phyloP scores from a whole-genome alignment of 2,329 filamentous ascomycete species.

The Pestalotiopsis sp. region DNA sequence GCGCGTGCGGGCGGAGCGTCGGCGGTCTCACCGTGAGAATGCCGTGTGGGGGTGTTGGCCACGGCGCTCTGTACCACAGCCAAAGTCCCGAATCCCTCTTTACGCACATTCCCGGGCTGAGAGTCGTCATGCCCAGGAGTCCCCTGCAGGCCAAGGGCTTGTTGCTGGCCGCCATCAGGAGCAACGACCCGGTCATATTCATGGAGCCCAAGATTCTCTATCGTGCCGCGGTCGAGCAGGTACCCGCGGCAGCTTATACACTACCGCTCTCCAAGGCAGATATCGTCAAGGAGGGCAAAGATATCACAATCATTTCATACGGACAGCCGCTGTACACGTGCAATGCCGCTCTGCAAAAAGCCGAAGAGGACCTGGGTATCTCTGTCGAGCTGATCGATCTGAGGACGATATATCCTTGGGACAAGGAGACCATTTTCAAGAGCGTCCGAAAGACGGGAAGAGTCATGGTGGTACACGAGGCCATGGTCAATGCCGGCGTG shows the following conservation, averaged over 20 bases:
- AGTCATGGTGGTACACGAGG: slow-evolving; percentile 87
- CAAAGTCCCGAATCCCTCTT: slow-evolving; percentile 89
- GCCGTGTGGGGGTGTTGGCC: slow-evolving; percentile 87
- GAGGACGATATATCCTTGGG: slow-evolving; percentile 89
- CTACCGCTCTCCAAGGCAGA: slow-evolving; percentile 86
- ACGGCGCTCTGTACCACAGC: slow-evolving; percentile 84
- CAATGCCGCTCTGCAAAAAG: slow-evolving; percentile 71
- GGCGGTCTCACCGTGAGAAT: slow-evolving; percentile 86
- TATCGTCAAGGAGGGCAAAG: slow-evolving; percentile 74
- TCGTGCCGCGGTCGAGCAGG: slow-evolving; percentile 87
- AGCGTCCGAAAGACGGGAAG: slow-evolving; percentile 87
- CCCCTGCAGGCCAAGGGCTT: slow-evolving; percentile 88
- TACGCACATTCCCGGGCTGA: slow-evolving; percentile 81
- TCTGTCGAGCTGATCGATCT: slow-evolving; percentile 85
- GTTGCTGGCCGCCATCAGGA: slow-evolving; percentile 71
- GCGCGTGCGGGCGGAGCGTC: slow-evolving; percentile 55
- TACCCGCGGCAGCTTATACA: slow-evolving; percentile 78
- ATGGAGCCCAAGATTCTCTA: slow-evolving; percentile 95
- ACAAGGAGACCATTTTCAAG: slow-evolving; percentile 74
- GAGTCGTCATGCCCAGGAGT: slow-evolving; percentile 83
- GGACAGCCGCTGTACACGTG: slow-evolving; percentile 88
- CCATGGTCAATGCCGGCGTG: slow-evolving; percentile 86
- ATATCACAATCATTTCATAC: slow-evolving; percentile 84
- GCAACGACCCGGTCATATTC: slow-evolving; percentile 87
- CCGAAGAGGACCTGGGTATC: slow-evolving; percentile 73